These are phyloP conservation scores for Trypanosoma rangeli DNA, from an alignment of 208 protist species.

Conservation along the genomic window DNA sequence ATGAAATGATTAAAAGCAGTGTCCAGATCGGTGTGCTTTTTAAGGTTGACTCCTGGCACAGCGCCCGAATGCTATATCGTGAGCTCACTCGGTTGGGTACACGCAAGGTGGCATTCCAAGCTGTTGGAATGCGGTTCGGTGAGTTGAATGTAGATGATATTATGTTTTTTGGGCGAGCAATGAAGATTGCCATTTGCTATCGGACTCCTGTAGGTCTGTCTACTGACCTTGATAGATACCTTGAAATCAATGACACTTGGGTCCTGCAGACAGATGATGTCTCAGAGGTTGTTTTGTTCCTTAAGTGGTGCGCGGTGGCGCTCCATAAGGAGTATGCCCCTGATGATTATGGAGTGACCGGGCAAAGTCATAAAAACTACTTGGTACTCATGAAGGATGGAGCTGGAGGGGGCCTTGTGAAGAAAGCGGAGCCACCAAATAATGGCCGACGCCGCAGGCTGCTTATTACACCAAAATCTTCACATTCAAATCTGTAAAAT, in stretches of 20 bases:
- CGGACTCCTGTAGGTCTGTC: slow-evolving; percentile 60
- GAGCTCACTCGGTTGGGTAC: slow-evolving; percentile 71
- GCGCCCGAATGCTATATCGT: slow-evolving; percentile 72
- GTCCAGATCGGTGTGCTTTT: slow-evolving; percentile 83
- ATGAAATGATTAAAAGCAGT: slow-evolving; percentile 55
- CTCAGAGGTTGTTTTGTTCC: slow-evolving; percentile 63
- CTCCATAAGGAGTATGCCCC: slow-evolving; percentile 64
- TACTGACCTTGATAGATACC: slow-evolving; percentile 65
- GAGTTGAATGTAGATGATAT: slow-evolving; percentile 65
- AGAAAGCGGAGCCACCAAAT: neutral
- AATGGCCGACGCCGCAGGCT: slow-evolving; percentile 11
- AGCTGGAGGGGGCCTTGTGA: neutral
- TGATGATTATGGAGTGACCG: slow-evolving; percentile 28
- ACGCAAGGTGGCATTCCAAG: slow-evolving; percentile 64
- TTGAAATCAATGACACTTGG: slow-evolving; percentile 68
- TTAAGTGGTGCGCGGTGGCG: slow-evolving; percentile 83
- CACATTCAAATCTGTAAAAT: slow-evolving; percentile 17
- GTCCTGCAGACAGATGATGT: slow-evolving; percentile 81
- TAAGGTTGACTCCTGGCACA: slow-evolving; percentile 90
- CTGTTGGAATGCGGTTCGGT: slow-evolving; percentile 82
- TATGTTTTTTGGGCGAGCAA: slow-evolving; percentile 65
- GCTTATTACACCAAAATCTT: slow-evolving; percentile 30
- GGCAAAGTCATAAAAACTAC: slow-evolving; percentile 17
- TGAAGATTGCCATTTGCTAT: slow-evolving; percentile 81
- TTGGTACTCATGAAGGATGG: slow-evolving; percentile 15